Conservation (phyloP, 2,329 filamentous ascomycete species). For the Ophiostoma perfectum region DNA sequence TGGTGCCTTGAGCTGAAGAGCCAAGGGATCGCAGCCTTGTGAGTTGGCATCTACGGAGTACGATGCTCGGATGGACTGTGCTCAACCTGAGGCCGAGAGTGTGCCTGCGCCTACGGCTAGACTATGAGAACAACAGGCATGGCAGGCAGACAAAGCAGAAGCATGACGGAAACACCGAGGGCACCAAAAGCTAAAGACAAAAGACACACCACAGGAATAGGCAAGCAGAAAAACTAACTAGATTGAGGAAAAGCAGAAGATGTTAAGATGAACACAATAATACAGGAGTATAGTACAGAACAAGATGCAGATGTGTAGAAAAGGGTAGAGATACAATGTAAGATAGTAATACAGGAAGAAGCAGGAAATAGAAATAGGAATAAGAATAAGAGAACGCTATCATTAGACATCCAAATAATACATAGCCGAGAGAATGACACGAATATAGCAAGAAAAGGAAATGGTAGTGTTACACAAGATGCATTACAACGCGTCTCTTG, state of each 20-base stretch:
- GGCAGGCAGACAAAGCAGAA: too few relatives aligned
- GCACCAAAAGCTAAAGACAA: background rate
- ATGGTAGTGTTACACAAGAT: background rate
- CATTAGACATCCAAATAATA: background rate
- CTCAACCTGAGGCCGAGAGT: too few relatives aligned
- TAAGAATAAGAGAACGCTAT: conserved; percentile 3
- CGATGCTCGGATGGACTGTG: too few relatives aligned
- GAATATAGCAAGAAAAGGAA: background rate
- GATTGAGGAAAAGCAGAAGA: background rate
- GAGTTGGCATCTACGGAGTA: background rate
- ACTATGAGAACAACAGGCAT: background rate
- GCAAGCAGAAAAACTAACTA: background rate
- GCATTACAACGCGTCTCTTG: background rate
- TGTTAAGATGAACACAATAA: background rate
- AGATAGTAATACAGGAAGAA: background rate
- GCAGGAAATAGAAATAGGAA: background rate
- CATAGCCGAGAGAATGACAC: background rate
- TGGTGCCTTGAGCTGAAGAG: background rate
- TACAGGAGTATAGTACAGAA: background rate
- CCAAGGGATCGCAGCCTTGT: background rate
- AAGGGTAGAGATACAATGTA: background rate
- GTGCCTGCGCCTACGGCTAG: background rate
- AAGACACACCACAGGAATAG: background rate
- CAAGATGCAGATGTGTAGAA: background rate
- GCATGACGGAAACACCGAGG: too few relatives aligned